Evolutionary conservation across 2,329 filamentous ascomycete genomes (phyloP).

Genomic region (Fusarium humuli): DNA sequence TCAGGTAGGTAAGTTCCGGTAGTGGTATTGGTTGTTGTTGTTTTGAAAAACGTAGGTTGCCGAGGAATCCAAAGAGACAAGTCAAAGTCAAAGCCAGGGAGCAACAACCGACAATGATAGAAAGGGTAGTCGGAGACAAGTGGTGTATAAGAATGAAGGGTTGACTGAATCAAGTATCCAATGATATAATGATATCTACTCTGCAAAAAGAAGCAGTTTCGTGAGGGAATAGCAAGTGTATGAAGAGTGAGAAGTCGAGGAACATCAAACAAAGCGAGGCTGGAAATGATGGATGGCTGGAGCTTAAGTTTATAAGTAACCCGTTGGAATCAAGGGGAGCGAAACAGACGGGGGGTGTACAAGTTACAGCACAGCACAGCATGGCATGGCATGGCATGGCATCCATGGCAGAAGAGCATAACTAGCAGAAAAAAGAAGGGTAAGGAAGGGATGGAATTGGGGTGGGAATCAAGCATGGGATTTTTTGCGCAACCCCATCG

Average conservation of each 20-base stretch:
- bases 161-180: slow-evolving; percentile 1
- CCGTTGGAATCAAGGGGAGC: slow-evolving; percentile 21
- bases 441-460: slow-evolving; percentile 41
- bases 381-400: neutral
- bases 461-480: slow-evolving; percentile 46
- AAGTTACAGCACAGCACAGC: slow-evolving; percentile 10
- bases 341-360: slow-evolving; percentile 33
- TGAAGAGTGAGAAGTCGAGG: slow-evolving; percentile 28
- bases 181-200: neutral
- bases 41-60: slow-evolving; percentile 15
- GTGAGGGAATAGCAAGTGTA: slow-evolving; percentile 3
- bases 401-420: neutral
- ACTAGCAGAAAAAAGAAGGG: slow-evolving; percentile 19
- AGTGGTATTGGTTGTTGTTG: slow-evolving; percentile 22
- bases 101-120: slow-evolving; percentile 14
- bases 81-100: slow-evolving; percentile 3
- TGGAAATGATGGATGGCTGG: slow-evolving; percentile 37
- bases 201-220: neutral
- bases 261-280: slow-evolving; percentile 32
- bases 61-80: slow-evolving; percentile 24
- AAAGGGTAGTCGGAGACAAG: neutral
- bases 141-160: neutral
- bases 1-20: slow-evolving; percentile 1
- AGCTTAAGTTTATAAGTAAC: slow-evolving; percentile 43
- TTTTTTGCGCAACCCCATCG: slow-evolving; percentile 51